phyloP scores from a whole-genome alignment of 495 filamentous ascomycete genomes.

The Parathielavia appendiculata region DNA sequence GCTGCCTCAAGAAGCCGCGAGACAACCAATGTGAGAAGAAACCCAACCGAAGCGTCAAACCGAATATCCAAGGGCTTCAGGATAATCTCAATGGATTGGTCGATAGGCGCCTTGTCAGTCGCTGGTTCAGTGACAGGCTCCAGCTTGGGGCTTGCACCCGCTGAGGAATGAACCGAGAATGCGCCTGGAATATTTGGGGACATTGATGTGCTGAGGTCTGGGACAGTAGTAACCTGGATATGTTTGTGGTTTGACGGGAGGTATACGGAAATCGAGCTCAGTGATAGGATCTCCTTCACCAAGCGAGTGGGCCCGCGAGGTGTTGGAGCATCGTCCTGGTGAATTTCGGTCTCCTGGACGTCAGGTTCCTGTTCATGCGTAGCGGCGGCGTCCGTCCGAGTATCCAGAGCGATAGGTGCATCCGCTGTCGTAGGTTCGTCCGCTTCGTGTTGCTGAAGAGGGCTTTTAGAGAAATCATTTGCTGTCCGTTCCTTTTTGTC shows the following conservation, averaged over 20 bases:
- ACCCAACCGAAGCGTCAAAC: slow-evolving; percentile 65
- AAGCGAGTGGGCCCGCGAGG: slow-evolving; percentile 45
- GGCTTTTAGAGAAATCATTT: background rate
- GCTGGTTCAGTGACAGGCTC: slow-evolving; percentile 5
- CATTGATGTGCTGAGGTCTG: slow-evolving; percentile 32
- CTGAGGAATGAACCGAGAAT: slow-evolving; percentile 48
- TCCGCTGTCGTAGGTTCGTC: background rate
- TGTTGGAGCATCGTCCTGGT: slow-evolving; percentile 37
- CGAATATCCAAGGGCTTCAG: slow-evolving; percentile 52
- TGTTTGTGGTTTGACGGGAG: slow-evolving; percentile 40
- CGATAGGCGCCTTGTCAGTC: slow-evolving; percentile 17
- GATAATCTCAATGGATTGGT: slow-evolving; percentile 49
- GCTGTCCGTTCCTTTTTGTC: background rate
- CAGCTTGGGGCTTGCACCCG: slow-evolving; percentile 22
- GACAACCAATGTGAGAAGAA: slow-evolving; percentile 58
- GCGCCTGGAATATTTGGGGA: slow-evolving; percentile 51
- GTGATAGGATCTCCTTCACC: slow-evolving; percentile 45
- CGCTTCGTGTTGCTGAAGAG: background rate
- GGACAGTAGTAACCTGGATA: slow-evolving; percentile 25
- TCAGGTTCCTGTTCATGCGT: background rate
- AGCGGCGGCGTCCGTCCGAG: background rate
- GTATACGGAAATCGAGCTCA: slow-evolving; percentile 39
- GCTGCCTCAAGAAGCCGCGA: slow-evolving; percentile 48
- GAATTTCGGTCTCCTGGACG: slow-evolving; percentile 14
- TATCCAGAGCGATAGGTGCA: background rate